Conservation (phyloP, 768 basidiomycete genomes). For the Flagelloscypha sp. region DNA sequence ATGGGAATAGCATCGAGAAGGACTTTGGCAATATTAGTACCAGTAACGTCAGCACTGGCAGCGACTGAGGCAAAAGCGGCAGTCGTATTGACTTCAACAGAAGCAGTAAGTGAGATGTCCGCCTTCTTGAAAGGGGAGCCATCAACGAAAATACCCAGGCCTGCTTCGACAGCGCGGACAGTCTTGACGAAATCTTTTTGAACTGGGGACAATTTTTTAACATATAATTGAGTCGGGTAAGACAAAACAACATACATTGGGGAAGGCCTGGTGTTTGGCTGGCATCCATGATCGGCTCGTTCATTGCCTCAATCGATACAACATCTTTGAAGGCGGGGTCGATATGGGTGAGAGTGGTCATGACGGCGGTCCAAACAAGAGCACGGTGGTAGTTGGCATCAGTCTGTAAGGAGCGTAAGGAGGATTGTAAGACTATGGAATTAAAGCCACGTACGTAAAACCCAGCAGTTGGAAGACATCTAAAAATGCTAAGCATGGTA, state of each 20-base stretch:
- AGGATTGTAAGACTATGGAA: background rate
- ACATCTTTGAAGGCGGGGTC: slow-evolving; percentile 59
- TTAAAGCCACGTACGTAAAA: slow-evolving; percentile 51
- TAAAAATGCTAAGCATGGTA: slow-evolving; percentile 16
- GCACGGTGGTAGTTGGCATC: slow-evolving; percentile 68
- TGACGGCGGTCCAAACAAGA: slow-evolving; percentile 73
- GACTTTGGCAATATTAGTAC: too few species aligned
- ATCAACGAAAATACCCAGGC: slow-evolving; percentile 45
- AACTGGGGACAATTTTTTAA: slow-evolving; percentile 30
- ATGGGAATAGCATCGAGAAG: slow-evolving; percentile 30
- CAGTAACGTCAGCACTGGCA: slow-evolving; percentile 13
- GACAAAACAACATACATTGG: slow-evolving; percentile 38
- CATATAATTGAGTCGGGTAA: background rate
- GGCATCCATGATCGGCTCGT: slow-evolving; percentile 74
- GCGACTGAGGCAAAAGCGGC: slow-evolving; percentile 20
- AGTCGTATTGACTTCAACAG: slow-evolving; percentile 12
- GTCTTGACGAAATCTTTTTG: slow-evolving; percentile 61
- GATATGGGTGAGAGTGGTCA: slow-evolving; percentile 64
- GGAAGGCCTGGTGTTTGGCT: slow-evolving; percentile 59
- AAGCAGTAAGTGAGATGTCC: slow-evolving; percentile 14
- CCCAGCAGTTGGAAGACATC: slow-evolving; percentile 59
- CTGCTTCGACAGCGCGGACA: slow-evolving; percentile 56
- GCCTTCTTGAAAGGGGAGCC: too few species aligned
- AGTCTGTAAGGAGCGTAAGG: slow-evolving; percentile 35
- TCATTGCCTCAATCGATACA: slow-evolving; percentile 66